Conservation (phyloP, 1,284 basidiomycete species). For the Gymnopus androsaceus region DNA sequence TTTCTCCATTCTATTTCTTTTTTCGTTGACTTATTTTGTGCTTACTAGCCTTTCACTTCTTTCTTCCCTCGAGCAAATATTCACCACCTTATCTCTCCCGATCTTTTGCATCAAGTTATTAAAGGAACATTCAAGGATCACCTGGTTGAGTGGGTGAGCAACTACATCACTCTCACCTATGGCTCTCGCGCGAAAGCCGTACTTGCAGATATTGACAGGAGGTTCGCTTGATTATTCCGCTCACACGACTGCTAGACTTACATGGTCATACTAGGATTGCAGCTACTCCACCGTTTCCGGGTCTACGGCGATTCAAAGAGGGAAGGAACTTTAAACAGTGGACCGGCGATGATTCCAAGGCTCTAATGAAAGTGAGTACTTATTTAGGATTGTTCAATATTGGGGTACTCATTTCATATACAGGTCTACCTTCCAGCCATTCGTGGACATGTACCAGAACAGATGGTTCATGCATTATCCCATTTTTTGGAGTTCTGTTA, state of each 20-base stretch:
- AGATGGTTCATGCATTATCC: constrained; percentile 23
- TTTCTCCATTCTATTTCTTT: neutral
- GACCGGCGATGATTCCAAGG: constrained; percentile 33
- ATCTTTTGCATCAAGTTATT: constrained; percentile 31
- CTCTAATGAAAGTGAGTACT: constrained; percentile 32
- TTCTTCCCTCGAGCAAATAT: constrained; percentile 27
- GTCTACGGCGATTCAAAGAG: constrained; percentile 11
- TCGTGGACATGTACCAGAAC: constrained; percentile 23
- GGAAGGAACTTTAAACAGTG: constrained; percentile 31
- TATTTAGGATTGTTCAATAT: neutral
- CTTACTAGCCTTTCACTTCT: constrained; percentile 12
- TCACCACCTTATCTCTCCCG: constrained; percentile 26
- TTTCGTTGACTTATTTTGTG: neutral
- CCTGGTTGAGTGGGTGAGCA: constrained; percentile 25
- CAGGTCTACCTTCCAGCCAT: constrained; percentile 33
- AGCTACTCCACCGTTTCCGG: constrained; percentile 25
- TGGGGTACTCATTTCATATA: neutral
- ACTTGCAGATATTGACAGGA: constrained; percentile 12
- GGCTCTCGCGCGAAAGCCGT: constrained; percentile 20
- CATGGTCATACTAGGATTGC: constrained; percentile 5
- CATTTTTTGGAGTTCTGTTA: constrained; percentile 37
- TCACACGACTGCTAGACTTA: too few relatives aligned
- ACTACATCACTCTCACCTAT: constrained; percentile 21
- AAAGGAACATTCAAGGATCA: constrained; percentile 34
- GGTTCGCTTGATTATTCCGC: too few relatives aligned